Conservation (phyloP, 2,329 filamentous ascomycete genomes). For the Septoria petroselini region DNA sequence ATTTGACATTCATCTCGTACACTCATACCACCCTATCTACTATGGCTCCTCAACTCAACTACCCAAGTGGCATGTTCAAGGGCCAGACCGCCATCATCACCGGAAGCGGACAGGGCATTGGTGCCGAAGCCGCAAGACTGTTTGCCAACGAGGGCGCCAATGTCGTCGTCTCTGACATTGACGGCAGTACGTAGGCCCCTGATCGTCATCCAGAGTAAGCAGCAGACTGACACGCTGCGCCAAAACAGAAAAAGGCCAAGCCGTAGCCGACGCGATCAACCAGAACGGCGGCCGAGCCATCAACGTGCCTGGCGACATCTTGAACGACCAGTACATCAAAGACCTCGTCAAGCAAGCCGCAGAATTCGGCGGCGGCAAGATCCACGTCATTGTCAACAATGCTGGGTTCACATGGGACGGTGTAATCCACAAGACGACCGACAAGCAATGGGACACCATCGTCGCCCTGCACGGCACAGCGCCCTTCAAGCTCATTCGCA, state of each 20-base stretch:
- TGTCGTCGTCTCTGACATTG: conserved; percentile 80
- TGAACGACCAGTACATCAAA: conserved; percentile 67
- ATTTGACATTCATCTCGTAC: not conserved
- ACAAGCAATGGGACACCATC: conserved; percentile 90
- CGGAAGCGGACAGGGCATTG: conserved; percentile 60
- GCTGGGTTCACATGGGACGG: conserved; percentile 92
- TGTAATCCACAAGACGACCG: conserved; percentile 86
- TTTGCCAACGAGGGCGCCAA: conserved; percentile 84
- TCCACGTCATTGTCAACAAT: conserved; percentile 89
- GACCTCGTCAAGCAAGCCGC: conserved; percentile 71
- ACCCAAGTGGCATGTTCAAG: conserved; percentile 71
- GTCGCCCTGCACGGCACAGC: conserved; percentile 78
- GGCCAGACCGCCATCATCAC: conserved; percentile 86
- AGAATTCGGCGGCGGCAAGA: conserved; percentile 79
- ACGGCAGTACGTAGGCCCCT: conserved; percentile 55
- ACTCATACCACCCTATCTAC: not conserved
- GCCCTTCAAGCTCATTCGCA: conserved; percentile 78
- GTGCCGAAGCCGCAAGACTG: conserved; percentile 74
- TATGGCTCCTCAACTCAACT: conserved; percentile 67
- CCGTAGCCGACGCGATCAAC: conserved; percentile 69
- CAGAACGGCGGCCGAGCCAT: conserved; percentile 63
- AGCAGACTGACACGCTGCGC: not conserved
- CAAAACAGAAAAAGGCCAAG: conserved; percentile 37
- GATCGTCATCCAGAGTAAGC: not conserved
- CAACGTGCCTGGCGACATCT: conserved; percentile 72